These are phyloP conservation scores for Botrytis tulipae DNA, from an alignment of 2,329 filamentous ascomycete genomes.

Conservation along the genomic window DNA sequence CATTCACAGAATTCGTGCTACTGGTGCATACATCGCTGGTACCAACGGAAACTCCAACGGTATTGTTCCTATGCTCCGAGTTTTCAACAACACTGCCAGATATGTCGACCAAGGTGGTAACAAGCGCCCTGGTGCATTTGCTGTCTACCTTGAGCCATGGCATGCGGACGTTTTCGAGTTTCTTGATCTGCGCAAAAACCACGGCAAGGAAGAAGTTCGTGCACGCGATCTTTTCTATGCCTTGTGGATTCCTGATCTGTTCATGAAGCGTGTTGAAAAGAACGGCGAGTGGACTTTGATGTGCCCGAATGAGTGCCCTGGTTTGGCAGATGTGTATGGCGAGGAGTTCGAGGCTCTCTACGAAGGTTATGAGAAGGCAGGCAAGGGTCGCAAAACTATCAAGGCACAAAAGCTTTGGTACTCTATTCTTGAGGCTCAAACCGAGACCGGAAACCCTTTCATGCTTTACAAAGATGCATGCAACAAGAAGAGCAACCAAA, in stretches of 20 bases:
- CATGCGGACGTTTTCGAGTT: conserved; percentile 97
- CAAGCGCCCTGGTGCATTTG: conserved; percentile 97
- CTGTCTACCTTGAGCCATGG: conserved; percentile 99
- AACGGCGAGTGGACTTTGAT: conserved; percentile 97
- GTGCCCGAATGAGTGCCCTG: conserved; percentile 95
- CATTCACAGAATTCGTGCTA: conserved; percentile 93
- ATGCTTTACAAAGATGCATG: conserved; percentile 99
- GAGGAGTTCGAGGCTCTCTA: conserved; percentile 97
- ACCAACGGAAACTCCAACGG: conserved; percentile 98
- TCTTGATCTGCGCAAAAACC: conserved; percentile 97
- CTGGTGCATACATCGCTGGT: conserved; percentile 95
- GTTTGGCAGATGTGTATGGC: conserved; percentile 92
- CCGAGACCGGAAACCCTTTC: conserved; percentile 97
- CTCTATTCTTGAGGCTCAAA: conserved; percentile 95
- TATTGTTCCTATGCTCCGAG: conserved; percentile 94
- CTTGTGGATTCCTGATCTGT: conserved; percentile 96
- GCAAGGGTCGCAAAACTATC: conserved; percentile 83
- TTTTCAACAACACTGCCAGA: conserved; percentile 98
- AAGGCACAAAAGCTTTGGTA: conserved; percentile 99
- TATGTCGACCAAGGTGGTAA: conserved; percentile 99
- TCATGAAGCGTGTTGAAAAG: conserved; percentile 99
- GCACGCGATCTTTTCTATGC: conserved; percentile 97
- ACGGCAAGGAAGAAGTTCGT: conserved; percentile 97
- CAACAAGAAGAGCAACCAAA: conserved; percentile 99
- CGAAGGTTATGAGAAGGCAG: conserved; percentile 85